Base-by-base conservation (phyloP, 176 grass and related monocot genomes). In the Triticum dicoccoides region DNA sequence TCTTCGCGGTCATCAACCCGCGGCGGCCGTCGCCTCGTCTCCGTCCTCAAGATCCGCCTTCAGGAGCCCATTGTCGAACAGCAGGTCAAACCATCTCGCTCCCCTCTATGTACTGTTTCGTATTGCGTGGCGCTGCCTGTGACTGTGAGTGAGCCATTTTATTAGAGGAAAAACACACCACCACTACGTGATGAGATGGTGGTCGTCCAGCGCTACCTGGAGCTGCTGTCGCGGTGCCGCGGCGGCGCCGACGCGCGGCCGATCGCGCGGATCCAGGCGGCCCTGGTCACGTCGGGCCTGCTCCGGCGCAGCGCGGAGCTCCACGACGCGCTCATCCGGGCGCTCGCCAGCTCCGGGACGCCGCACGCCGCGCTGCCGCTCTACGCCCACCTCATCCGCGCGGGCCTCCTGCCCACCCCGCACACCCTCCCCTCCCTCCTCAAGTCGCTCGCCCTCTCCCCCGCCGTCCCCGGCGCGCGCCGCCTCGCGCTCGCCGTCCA, bases 1-100 rank as follows among this genome's bases (percentile, higher is more conserved):
- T 98, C 49, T 35, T 91, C 61, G 93, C 93, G 2, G 94, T 98
- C 81, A 87, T 98, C 62, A 91, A 98, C 79, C 95, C 88, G 56
- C 92, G 94, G 93, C 41, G 96, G 93, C n/a, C 92, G 89, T 2
- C 90, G 94, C 37, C 90, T 88, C 58, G 94, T 94, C 8, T 85
- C 92, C 34, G 84, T 98, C 89, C 85, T 98, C 77, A 98, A 96
- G 82, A 51, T 86, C 78, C 89, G 94, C 82, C 87, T 92, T 47
- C 90, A 96, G 89, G 88, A 92, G 30, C 87, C 94, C 82, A 96
- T 91, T 38, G 94, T 90, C 27, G 88, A 91, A 82, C 90, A 90
- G 38, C 92, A 96, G 93, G 93, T 98, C 72, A 81, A 80, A 47
- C 64, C 15, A 54, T 7, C 51, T 18, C 51, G 18, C 51, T 18